Evolutionary conservation across 345 rosid genomes (phyloP).

Genomic region (Eucalyptus brandiana): DNA sequence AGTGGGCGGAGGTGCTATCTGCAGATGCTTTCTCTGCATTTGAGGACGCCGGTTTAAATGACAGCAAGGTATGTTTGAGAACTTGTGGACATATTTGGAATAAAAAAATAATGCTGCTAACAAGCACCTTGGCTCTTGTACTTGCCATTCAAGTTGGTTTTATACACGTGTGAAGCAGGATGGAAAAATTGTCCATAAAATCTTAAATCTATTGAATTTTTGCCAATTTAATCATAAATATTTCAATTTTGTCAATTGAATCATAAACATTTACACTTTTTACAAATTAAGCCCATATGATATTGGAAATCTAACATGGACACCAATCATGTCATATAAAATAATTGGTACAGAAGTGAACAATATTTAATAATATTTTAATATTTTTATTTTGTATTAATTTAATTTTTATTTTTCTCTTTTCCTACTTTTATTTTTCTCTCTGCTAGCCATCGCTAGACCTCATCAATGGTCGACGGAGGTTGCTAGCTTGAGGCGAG

Average conservation of each 20-base stretch:
- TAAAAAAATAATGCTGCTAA: not conserved
- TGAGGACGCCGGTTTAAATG: conserved; percentile 81
- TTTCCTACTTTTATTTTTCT: no score
- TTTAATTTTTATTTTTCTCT: no score
- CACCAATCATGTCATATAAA: not conserved
- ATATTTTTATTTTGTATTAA: no score
- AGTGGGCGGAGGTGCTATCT: conserved; percentile 96
- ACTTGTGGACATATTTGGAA: not conserved
- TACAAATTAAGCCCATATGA: not conserved
- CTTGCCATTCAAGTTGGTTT: not conserved
- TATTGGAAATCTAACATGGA: not conserved
- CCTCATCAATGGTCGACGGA: not conserved
- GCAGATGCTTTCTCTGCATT: conserved; percentile 98
- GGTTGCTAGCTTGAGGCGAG: accelerated
- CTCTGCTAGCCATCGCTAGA: accelerated
- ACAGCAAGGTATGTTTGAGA: conserved; percentile 40
- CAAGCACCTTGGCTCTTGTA: not conserved
- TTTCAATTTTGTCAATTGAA: no score
- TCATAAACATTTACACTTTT: no score
- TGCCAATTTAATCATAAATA: no score
- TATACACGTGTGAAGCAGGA: not conserved
- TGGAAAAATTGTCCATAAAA: not conserved
- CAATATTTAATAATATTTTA: accelerated
- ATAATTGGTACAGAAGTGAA: no score
- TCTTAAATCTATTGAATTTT: not conserved